Evolutionary conservation across 306 rosid genomes (phyloP).

Genomic region (Castanospermum australe): DNA sequence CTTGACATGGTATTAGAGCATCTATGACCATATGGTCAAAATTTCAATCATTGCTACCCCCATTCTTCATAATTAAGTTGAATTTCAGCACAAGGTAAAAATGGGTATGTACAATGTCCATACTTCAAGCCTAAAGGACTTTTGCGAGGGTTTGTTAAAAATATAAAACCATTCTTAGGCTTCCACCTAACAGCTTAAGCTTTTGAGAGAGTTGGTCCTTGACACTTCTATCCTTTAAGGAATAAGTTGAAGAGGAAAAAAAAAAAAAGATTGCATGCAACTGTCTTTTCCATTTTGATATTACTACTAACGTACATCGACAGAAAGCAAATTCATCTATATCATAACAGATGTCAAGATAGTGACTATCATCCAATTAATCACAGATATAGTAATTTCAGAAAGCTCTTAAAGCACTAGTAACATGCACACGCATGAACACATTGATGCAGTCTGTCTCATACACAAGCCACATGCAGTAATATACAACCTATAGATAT

Average conservation of each 20-base stretch:
- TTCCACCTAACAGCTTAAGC: too few relatives aligned
- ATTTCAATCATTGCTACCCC: too few relatives aligned
- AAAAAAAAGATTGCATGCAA: conserved; percentile 17
- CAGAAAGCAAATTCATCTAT: conserved; percentile 14
- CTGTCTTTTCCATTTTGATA: conserved; percentile 12
- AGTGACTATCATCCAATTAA: conserved; percentile 4
- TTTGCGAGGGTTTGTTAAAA: too few relatives aligned
- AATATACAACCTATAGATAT: neutral
- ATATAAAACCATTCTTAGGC: too few relatives aligned
- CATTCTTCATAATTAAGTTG: too few relatives aligned
- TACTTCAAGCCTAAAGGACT: too few relatives aligned
- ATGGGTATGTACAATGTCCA: too few relatives aligned
- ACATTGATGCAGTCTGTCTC: conserved; percentile 4
- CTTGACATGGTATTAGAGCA: too few relatives aligned
- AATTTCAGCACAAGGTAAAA: too few relatives aligned
- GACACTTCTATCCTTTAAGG: neutral
- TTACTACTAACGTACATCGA: neutral
- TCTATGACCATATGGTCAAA: too few relatives aligned
- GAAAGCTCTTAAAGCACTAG: neutral
- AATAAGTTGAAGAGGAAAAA: conserved; percentile 2
- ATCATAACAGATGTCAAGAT: conserved; percentile 1
- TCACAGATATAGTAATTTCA: neutral
- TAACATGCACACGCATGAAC: conserved; percentile 11
- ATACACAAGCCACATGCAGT: neutral
- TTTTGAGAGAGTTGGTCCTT: too few relatives aligned